phyloP scores from a whole-genome alignment of 371 early-diverging fungal genomes.

The Mortierella sp. region DNA sequence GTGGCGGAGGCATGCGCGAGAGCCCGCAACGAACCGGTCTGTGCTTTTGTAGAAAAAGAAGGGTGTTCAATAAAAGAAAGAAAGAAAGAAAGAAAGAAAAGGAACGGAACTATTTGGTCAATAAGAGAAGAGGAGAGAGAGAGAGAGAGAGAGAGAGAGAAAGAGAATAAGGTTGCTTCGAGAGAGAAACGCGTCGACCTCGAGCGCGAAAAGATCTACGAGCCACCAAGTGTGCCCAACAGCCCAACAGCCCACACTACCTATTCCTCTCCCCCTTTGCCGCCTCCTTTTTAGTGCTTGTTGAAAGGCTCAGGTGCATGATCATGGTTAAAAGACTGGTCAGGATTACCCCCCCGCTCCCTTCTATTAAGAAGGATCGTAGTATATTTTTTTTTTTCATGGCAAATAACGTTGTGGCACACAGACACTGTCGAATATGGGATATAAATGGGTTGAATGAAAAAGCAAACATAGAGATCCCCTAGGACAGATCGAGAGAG shows the following conservation, averaged over 20 bases:
- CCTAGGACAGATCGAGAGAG: conserved; percentile 1
- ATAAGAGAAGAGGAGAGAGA: background rate
- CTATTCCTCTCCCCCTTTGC: background rate
- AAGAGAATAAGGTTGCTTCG: background rate
- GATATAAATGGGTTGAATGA: background rate
- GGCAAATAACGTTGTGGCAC: background rate
- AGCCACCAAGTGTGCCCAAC: too few species aligned
- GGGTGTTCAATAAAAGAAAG: background rate
- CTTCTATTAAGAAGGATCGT: too few species aligned
- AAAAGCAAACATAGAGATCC: too few species aligned
- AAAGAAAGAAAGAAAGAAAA: background rate
- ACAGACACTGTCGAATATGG: conserved; percentile 1
- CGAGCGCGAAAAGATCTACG: too few species aligned
- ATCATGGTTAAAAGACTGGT: too few species aligned
- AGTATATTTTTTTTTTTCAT: conserved; percentile 9
- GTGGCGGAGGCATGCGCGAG: conserved; percentile 45
- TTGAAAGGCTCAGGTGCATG: too few species aligned
- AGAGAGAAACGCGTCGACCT: background rate
- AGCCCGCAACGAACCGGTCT: conserved; percentile 34
- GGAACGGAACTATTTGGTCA: background rate
- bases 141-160: background rate
- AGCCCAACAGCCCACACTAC: too few species aligned
- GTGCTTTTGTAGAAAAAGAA: background rate
- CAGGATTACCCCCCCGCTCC: too few species aligned
- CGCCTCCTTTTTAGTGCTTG: background rate